phyloP scores from a whole-genome alignment of 2,329 filamentous ascomycete species.

The Cytospora leucostoma region DNA sequence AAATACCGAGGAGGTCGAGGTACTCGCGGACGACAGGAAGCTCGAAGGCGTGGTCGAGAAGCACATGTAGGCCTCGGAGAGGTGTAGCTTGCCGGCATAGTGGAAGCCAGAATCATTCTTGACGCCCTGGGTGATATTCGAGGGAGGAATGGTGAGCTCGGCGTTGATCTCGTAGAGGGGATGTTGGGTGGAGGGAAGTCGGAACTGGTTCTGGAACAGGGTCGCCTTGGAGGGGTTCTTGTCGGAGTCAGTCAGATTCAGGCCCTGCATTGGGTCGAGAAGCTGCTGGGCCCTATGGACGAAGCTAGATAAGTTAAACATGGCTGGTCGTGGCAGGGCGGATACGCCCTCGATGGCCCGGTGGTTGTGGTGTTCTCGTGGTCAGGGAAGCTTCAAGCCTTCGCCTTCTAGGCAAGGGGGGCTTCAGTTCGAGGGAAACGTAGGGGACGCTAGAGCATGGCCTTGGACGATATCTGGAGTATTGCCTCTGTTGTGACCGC shows the following conservation, averaged over 20 bases:
- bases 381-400: not conserved
- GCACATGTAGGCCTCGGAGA: slow-evolving; percentile 93
- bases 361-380: not conserved
- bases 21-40: slow-evolving; percentile 78
- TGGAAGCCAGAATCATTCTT: slow-evolving; percentile 76
- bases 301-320: slow-evolving; percentile 71
- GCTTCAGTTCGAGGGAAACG: slow-evolving; percentile 1
- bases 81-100: slow-evolving; percentile 88
- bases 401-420: slow-evolving; percentile 11
- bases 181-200: slow-evolving; percentile 87
- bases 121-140: slow-evolving; percentile 69
- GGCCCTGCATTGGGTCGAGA: slow-evolving; percentile 83
- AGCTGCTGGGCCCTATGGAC: slow-evolving; percentile 95
- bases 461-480: not conserved
- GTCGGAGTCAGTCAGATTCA: slow-evolving; percentile 72
- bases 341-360: slow-evolving; percentile 23
- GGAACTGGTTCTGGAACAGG: slow-evolving; percentile 95
- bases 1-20: slow-evolving; percentile 78
- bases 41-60: slow-evolving; percentile 93
- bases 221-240: slow-evolving; percentile 85
- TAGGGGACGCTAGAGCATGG: slow-evolving; percentile 11
- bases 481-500: not conserved
- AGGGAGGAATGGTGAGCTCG: slow-evolving; percentile 83
- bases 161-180: slow-evolving; percentile 95
- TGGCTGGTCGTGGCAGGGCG: slow-evolving; percentile 40